Conservation (phyloP, 352 stramenopile genomes). For the Lagenidium giganteum region DNA sequence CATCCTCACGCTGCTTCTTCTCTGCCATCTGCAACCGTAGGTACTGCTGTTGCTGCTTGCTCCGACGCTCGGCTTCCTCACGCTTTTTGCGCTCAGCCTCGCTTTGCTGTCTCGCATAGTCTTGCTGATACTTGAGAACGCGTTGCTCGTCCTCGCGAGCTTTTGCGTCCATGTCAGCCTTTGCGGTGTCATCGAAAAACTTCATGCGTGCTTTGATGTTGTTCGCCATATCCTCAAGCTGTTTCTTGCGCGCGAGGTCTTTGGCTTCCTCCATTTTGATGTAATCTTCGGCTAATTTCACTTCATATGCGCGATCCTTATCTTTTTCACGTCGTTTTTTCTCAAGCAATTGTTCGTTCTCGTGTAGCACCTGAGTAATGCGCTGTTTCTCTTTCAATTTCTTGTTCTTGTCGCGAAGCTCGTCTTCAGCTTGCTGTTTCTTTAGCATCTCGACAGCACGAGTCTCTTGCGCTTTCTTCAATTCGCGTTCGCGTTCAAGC, state of each 20-base stretch:
- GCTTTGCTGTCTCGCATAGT: slow-evolving; percentile 35
- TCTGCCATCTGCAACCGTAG: slow-evolving; percentile 46
- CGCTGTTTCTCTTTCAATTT: slow-evolving; percentile 44
- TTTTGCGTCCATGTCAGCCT: slow-evolving; percentile 40
- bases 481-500: slow-evolving; percentile 25
- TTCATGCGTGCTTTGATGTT: slow-evolving; percentile 74
- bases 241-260: slow-evolving; percentile 36
- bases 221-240: slow-evolving; percentile 44
- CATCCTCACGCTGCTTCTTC: slow-evolving; percentile 43
- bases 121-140: slow-evolving; percentile 37
- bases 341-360: slow-evolving; percentile 48
- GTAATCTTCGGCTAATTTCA: slow-evolving; percentile 56
- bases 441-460: slow-evolving; percentile 30
- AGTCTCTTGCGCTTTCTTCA: slow-evolving; percentile 34
- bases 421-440: slow-evolving; percentile 41
- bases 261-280: slow-evolving; percentile 51
- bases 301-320: slow-evolving; percentile 35
- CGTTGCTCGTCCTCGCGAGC: slow-evolving; percentile 44
- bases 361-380: slow-evolving; percentile 34
- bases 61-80: slow-evolving; percentile 31
- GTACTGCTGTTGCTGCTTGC: slow-evolving; percentile 33
- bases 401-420: slow-evolving; percentile 25
- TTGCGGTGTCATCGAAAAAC: slow-evolving; percentile 63
- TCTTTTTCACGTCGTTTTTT: slow-evolving; percentile 35
- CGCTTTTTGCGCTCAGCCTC: slow-evolving; percentile 38